phyloP scores from a whole-genome alignment of 306 rosid species.

The Lathyrus oleraceus region DNA sequence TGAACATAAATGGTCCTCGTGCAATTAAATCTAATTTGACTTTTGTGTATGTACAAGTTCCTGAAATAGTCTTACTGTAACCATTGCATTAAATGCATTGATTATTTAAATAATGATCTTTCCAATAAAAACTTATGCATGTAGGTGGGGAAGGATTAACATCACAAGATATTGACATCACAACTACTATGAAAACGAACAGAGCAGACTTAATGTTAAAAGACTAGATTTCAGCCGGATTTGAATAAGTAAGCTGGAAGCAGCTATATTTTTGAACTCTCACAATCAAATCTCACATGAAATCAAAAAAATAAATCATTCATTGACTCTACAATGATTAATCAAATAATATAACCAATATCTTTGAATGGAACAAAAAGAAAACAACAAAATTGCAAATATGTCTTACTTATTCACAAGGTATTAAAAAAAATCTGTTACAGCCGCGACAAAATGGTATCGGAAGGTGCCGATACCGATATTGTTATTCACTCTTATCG shows the following conservation, averaged over 20 bases:
- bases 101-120: background rate
- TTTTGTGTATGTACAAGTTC: background rate
- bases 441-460: too few relatives aligned
- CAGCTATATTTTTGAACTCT: conserved; percentile 12
- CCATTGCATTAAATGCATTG: conserved; percentile 3
- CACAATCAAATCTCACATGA: conserved; percentile 33
- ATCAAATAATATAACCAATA: background rate
- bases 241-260: conserved; percentile 20
- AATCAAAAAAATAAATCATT: background rate
- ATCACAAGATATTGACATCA: conserved; percentile 32
- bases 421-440: too few relatives aligned
- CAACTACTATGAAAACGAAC: conserved; percentile 24
- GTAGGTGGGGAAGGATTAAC: conserved; percentile 14
- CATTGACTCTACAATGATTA: conserved; percentile 10
- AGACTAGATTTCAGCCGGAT: conserved; percentile 25
- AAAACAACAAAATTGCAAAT: conserved; percentile 22
- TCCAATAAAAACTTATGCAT: background rate
- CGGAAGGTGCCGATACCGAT: too few relatives aligned
- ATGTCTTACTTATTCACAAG: background rate
- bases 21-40: conserved; percentile 24
- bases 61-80: conserved; percentile 7
- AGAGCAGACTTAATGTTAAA: conserved; percentile 14
- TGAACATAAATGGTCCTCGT: background rate
- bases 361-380: conserved; percentile 7
- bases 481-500: too few relatives aligned